Conservation (phyloP, 441 rosid species). For the Melastoma candidum region DNA sequence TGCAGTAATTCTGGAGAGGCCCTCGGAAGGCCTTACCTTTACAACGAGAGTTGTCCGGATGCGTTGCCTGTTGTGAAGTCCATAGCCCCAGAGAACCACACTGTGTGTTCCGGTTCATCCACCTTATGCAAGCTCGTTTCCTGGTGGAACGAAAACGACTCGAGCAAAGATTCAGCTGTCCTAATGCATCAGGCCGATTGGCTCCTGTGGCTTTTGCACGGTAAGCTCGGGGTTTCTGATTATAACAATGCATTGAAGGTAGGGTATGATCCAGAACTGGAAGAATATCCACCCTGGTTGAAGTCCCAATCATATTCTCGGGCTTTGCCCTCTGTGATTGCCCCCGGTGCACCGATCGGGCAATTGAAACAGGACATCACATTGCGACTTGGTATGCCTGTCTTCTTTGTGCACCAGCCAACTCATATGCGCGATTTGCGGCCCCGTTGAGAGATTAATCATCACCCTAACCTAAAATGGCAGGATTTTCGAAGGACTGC, state of each 20-base stretch:
- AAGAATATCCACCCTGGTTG: slow-evolving; percentile 80
- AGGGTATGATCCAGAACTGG: slow-evolving; percentile 87
- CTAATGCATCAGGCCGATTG: slow-evolving; percentile 94
- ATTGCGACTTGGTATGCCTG: slow-evolving; percentile 39
- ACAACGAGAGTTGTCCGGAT: slow-evolving; percentile 71
- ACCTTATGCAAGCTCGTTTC: slow-evolving; percentile 88
- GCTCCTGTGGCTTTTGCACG: slow-evolving; percentile 89
- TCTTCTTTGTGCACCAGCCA: slow-evolving; percentile 2
- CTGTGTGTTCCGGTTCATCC: slow-evolving; percentile 83
- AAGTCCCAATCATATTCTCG: slow-evolving; percentile 67
- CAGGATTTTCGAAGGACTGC: slow-evolving; percentile 73
- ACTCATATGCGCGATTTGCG: not conserved
- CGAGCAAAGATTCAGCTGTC: slow-evolving; percentile 40
- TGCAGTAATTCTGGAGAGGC: slow-evolving; percentile 63
- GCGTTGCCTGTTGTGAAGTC: slow-evolving; percentile 62
- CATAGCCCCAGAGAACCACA: slow-evolving; percentile 75
- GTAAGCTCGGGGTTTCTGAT: slow-evolving; percentile 77
- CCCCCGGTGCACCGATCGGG: slow-evolving; percentile 74
- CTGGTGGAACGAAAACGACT: slow-evolving; percentile 57
- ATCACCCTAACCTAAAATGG: slow-evolving; percentile 11
- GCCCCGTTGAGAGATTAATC: slow-evolving; percentile 1
- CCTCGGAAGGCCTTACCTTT: slow-evolving; percentile 61
- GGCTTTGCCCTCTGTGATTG: slow-evolving; percentile 56
- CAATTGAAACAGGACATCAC: slow-evolving; percentile 44
- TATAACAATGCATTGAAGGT: slow-evolving; percentile 92